A percentile compares a stretch with the other conserved stretches of the same genome.
These are phyloP conservation scores for Xylogone sp. DNA, from an alignment of 2,329 filamentous ascomycete species.

Conservation along the genomic window DNA sequence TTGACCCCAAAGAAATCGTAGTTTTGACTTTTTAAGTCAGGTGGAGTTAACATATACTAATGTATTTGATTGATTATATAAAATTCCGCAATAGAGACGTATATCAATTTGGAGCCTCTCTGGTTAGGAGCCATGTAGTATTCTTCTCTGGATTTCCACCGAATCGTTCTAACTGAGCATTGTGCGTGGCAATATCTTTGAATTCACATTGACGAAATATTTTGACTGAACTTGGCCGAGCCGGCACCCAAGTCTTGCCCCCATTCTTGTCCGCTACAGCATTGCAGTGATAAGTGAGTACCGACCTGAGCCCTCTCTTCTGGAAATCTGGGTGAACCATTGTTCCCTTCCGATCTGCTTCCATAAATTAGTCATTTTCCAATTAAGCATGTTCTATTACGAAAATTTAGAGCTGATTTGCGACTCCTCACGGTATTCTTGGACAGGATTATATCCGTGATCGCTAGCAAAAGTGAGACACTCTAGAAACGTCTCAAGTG, in stretches of 20 bases:
- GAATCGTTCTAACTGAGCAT: slow-evolving; percentile 12
- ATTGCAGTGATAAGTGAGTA: slow-evolving; percentile 16
- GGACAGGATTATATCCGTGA: slow-evolving; percentile 17
- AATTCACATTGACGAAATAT: slow-evolving; percentile 14
- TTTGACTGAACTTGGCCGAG: slow-evolving; percentile 6
- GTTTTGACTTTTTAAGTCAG: no score
- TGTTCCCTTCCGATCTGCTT: slow-evolving; percentile 15
- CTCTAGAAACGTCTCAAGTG: slow-evolving; percentile 7
- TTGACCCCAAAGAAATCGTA: no score
- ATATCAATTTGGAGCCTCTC: background rate
- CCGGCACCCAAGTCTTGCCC: slow-evolving; percentile 11
- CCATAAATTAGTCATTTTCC: background rate
- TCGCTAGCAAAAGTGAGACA: slow-evolving; percentile 2
- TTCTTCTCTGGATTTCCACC: slow-evolving; percentile 1
- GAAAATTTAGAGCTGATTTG: background rate
- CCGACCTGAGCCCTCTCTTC: slow-evolving; percentile 10
- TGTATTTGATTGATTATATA: no score
- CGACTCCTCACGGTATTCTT: slow-evolving; percentile 14
- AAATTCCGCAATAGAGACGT: no score
- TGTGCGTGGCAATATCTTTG: slow-evolving; percentile 8
- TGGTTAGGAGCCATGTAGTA: background rate
- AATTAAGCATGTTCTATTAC: background rate
- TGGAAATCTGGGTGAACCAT: slow-evolving; percentile 17
- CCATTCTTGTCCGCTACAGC: slow-evolving; percentile 10
- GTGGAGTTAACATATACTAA: no score